A percentile compares a stretch with the other conserved stretches of the same genome.
phyloP scores from a whole-genome alignment of 768 basidiomycete genomes.

The Trametes cingulata region DNA sequence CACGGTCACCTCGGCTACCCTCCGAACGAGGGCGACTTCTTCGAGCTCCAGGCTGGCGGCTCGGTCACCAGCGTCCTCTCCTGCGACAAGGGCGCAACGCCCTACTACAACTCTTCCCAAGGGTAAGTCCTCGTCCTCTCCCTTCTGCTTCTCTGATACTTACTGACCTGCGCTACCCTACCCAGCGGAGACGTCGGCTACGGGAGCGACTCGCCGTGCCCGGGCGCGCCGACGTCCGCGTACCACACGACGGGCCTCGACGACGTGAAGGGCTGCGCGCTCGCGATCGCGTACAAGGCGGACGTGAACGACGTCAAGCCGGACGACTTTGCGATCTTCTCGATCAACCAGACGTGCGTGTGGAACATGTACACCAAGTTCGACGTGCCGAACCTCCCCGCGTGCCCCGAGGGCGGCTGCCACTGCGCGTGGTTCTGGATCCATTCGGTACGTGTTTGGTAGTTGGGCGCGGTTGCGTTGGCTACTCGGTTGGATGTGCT shows the following conservation, averaged over 20 bases:
- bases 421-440: constrained; percentile 47
- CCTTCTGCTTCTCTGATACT: neutral
- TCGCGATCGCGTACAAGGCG: constrained; percentile 47
- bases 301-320: constrained; percentile 39
- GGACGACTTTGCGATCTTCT: constrained; percentile 45
- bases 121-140: constrained; percentile 15
- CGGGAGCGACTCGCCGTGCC: constrained; percentile 28
- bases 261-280: constrained; percentile 39
- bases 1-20: constrained; percentile 59
- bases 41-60: constrained; percentile 60
- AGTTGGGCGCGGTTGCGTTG: too few relatives aligned
- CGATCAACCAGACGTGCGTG: constrained; percentile 44
- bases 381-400: constrained; percentile 45
- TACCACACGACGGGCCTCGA: constrained; percentile 34
- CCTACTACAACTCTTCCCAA: constrained; percentile 48
- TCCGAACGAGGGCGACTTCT: constrained; percentile 56
- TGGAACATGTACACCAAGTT: constrained; percentile 44
- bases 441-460: constrained; percentile 30
- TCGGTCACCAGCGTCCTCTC: constrained; percentile 53
- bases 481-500: neutral
- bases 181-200: constrained; percentile 28
- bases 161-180: neutral
- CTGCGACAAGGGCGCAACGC: constrained; percentile 62
- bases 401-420: constrained; percentile 45
- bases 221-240: constrained; percentile 18